Percentiles rank a stretch among this genome's conserved stretches.
These are phyloP conservation scores for Mucor saturninus DNA, from an alignment of 371 early-diverging fungal genomes.

Conservation along the genomic window DNA sequence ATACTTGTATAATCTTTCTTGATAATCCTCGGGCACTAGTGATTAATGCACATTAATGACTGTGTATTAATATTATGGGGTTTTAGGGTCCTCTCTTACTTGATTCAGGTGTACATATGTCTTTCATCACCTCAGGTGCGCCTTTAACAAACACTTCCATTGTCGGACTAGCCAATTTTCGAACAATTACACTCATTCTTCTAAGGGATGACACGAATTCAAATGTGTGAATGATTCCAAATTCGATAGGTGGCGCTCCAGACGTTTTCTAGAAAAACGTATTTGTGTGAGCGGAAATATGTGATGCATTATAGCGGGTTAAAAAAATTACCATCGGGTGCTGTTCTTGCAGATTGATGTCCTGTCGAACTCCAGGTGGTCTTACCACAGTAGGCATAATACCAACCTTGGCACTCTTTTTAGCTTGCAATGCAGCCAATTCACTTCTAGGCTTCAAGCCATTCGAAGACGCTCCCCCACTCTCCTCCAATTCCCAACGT, in stretches of 20 bases:
- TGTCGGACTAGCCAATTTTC: constrained; percentile 64
- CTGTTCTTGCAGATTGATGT: constrained; percentile 26
- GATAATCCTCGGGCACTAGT: constrained; percentile 84
- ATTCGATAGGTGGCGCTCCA: constrained; percentile 63
- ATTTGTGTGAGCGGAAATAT: not conserved
- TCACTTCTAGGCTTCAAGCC: constrained; percentile 47
- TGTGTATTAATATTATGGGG: not conserved
- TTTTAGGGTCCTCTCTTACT: constrained; percentile 32
- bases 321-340: constrained; percentile 20
- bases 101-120: constrained; percentile 80
- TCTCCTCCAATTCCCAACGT: constrained; percentile 90
- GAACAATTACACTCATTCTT: constrained; percentile 96
- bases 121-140: constrained; percentile 93
- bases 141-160: constrained; percentile 96
- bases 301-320: constrained; percentile 4
- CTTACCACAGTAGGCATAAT: constrained; percentile 87
- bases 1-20: constrained; percentile 77
- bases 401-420: constrained; percentile 53
- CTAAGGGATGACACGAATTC: constrained; percentile 95
- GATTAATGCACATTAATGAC: constrained; percentile 13
- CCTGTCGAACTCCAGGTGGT: constrained; percentile 73
- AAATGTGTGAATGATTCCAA: constrained; percentile 92
- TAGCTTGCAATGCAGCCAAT: constrained; percentile 35
- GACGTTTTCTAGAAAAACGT: not conserved
- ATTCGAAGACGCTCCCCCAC: constrained; percentile 53